Evolutionary conservation across 257 asterid genomes (phyloP).

Genomic region (Petunia axillaris): DNA sequence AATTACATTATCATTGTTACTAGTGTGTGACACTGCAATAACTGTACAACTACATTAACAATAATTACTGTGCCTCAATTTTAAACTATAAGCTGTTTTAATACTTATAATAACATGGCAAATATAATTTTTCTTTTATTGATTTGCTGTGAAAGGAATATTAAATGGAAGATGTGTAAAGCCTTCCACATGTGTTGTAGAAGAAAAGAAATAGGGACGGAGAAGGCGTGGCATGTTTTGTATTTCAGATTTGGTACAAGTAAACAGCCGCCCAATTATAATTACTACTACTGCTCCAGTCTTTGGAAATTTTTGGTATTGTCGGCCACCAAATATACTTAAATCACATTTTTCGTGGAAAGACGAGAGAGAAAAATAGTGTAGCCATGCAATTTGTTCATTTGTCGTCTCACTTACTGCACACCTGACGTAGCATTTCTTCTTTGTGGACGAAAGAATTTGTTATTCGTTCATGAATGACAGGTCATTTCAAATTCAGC

Average conservation of each 20-base stretch:
- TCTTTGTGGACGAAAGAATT: not conserved
- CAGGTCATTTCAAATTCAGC: not conserved
- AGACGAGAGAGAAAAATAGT: not conserved
- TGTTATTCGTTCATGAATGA: not conserved
- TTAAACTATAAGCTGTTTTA: too few species aligned
- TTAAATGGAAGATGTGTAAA: not conserved
- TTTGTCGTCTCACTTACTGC: not conserved
- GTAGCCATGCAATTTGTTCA: not conserved
- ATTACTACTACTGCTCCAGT: not conserved
- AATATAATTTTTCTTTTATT: too few species aligned
- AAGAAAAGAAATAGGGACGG: not conserved
- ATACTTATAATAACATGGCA: too few species aligned
- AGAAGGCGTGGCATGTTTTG: not conserved
- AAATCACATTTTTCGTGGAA: not conserved
- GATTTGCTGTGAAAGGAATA: too few species aligned
- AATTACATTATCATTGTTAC: too few species aligned
- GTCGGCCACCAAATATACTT: not conserved
- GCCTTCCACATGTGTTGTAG: not conserved
- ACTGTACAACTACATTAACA: too few species aligned
- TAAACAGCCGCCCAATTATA: conserved; percentile 1
- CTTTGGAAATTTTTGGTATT: not conserved
- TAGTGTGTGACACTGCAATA: not conserved
- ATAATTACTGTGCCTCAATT: too few species aligned
- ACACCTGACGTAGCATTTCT: not conserved
- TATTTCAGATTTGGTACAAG: not conserved